Evolutionary conservation across 495 filamentous ascomycete genomes (phyloP).

Genomic region (Platismatia glauca): DNA sequence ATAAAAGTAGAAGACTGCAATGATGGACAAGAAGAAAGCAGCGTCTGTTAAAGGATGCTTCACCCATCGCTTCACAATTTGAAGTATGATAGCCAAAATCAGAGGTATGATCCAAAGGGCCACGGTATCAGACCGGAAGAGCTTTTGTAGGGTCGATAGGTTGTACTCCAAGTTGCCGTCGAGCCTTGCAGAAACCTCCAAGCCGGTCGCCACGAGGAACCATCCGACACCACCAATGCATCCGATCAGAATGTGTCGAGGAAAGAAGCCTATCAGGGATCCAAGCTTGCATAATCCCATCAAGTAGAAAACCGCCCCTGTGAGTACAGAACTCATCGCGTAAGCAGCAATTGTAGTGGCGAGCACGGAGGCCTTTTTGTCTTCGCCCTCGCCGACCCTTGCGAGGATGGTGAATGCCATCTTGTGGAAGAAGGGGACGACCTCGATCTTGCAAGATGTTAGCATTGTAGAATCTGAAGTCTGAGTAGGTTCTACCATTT

Average conservation of each 20-base stretch:
- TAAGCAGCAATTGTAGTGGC: constrained; percentile 90
- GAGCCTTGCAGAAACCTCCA: constrained; percentile 89
- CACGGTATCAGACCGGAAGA: constrained; percentile 62
- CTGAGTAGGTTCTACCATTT: constrained; percentile 51
- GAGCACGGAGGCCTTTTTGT: constrained; percentile 74
- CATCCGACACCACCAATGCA: constrained; percentile 98
- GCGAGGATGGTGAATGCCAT: constrained; percentile 87
- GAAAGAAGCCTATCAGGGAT: constrained; percentile 91
- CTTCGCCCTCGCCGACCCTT: constrained; percentile 54
- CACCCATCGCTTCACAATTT: constrained; percentile 61
- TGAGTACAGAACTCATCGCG: constrained; percentile 82
- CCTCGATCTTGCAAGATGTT: constrained; percentile 59
- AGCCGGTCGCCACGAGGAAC: constrained; percentile 81
- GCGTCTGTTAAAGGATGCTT: constrained; percentile 76
- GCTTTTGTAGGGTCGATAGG: constrained; percentile 59
- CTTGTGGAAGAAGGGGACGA: constrained; percentile 94
- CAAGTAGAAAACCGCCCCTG: constrained; percentile 79
- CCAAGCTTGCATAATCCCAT: constrained; percentile 82
- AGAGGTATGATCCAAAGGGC: constrained; percentile 78
- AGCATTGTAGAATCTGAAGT: constrained; percentile 12
- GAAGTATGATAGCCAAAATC: constrained; percentile 63
- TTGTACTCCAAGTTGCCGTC: constrained; percentile 76
- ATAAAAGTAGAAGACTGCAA: constrained; percentile 71
- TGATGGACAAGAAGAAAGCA: constrained; percentile 75
- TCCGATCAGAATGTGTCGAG: constrained; percentile 88